Evolutionary conservation across 2,329 filamentous ascomycete species (phyloP), one percentile per base, ranked within the genome.

Genomic region (Neonectria sp.): DNA sequence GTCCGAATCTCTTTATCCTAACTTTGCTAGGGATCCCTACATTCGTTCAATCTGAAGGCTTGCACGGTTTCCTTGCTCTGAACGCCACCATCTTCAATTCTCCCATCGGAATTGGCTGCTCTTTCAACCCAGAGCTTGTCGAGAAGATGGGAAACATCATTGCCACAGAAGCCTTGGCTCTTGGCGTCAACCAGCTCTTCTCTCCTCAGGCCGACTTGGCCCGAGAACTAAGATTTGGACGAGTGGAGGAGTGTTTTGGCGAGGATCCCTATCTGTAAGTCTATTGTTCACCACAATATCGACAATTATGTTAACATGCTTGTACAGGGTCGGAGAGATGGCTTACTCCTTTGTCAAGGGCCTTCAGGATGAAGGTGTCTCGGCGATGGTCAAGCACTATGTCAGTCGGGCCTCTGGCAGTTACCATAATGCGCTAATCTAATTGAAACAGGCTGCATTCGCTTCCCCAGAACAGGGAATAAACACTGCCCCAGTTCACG

Each of bases 81-180:
- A 94, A 94, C 77, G 92, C 91, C 3, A 94, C 92, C 2, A 92
- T 94, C 66, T 95, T 94, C 83, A 94, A 94, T 79, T 93, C 90
- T 1, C 92, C 92, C 0, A 93, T 94, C 71, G 92, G 84, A 8
- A 88, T 92, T 60, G 92, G 89, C 17, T 93, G 91, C 74, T 91
- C 91, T 0, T 94, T 90, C 82, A 92, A 94, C 75, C 86, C 87
- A 0, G 84, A 82, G 46, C 79, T 93, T 15, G 82, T 93, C 4
- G 80, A 90, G 70, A 86, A 92, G 71, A 93, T 94, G 91, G 92
- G 85, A 7, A 81, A 82, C 4, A 85, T 87, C 21, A 93, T 93
- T 71, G 91, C 86, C 6, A 85, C 88, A 55, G 92, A 95, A 79
- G 84, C 91, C 27, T 82, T 85, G 60, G 88, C 92, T 4, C 80